Percentiles rank a stretch among this genome's conserved stretches.
Conservation (phyloP, 2,329 filamentous ascomycete genomes). For the Trichoderma atrobrunneum region DNA sequence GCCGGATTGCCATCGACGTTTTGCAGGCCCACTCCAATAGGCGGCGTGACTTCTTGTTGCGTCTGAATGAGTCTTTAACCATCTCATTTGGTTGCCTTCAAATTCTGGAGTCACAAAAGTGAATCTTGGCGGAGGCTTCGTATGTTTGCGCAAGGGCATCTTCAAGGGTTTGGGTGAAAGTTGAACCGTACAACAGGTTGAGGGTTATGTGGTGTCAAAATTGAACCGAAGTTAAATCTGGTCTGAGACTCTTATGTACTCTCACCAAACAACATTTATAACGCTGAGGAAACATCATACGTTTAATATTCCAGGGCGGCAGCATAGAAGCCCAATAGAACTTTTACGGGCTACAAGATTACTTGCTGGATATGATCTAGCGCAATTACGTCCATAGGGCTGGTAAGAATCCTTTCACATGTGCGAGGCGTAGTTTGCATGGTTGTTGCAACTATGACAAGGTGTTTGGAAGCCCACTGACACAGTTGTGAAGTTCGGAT, state of each 20-base stretch:
- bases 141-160: neutral
- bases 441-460: neutral
- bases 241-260: neutral
- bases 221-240: neutral
- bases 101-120: slow-evolving; percentile 1
- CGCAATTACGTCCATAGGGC: neutral
- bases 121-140: neutral
- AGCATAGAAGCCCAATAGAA: neutral
- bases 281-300: neutral
- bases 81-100: slow-evolving; percentile 2
- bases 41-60: slow-evolving; percentile 2
- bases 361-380: neutral
- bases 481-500: neutral
- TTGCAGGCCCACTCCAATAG: slow-evolving; percentile 4
- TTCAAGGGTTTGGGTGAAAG: no score
- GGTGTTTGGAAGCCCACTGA: neutral
- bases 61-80: slow-evolving; percentile 6
- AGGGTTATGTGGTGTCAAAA: neutral
- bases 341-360: neutral
- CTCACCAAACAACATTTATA: neutral
- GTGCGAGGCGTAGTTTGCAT: neutral
- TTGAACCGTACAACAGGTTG: neutral
- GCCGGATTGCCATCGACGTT: neutral
- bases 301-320: neutral
- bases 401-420: neutral